Evolutionary conservation across 768 basidiomycete species (phyloP), one percentile per base, ranked within the genome.

Genomic region (Lentinula aciculospora): DNA sequence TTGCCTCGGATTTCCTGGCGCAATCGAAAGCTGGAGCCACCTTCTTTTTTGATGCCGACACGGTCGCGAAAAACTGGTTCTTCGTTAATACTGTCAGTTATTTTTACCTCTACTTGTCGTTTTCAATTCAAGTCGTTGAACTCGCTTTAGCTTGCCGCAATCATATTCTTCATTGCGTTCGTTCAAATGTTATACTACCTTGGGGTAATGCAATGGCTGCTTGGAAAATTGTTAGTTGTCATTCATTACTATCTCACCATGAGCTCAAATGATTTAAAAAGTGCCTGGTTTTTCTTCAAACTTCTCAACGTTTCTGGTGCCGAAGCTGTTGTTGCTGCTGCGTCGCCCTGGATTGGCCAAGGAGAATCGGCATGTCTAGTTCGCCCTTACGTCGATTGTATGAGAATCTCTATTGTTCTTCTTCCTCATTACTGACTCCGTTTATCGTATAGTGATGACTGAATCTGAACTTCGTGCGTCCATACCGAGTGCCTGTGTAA

Each of bases 81-180:
- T 92, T 92, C 65, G 85, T 91, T 61, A 89, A 88, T 68, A 85
- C 83, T 53, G 86, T 86, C 64, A 53, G 82, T 71, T 37, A 37
- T 59, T 29, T 13, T 32, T 44, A 7, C 37, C 53, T 13, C 46
- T 56, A 31, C n/a, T 45, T 51, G n/a, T 36, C 21, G 4, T 23
- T 1, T 7, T 64, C 47, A 58, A 46, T 7, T 64, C 47, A 58
- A 46, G 23, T 36, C 34, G 44, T 19, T 32, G 13, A 15, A 29
- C 17, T 37, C 17, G 17, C 36, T 27, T 25, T 65, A 89, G 82
- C 81, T 94, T 39, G 66, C 81, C 9, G 81, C 87, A 19, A 89
- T 96, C 69, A 92, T 97, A 67, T 96, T 96, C 80, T 97, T 97
- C 79, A 82, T 97, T 63, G 92, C 94, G 27, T 88, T 92, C 62